phyloP scores from a whole-genome alignment of 331 rosid genomes.

The Pyrus hybrid region DNA sequence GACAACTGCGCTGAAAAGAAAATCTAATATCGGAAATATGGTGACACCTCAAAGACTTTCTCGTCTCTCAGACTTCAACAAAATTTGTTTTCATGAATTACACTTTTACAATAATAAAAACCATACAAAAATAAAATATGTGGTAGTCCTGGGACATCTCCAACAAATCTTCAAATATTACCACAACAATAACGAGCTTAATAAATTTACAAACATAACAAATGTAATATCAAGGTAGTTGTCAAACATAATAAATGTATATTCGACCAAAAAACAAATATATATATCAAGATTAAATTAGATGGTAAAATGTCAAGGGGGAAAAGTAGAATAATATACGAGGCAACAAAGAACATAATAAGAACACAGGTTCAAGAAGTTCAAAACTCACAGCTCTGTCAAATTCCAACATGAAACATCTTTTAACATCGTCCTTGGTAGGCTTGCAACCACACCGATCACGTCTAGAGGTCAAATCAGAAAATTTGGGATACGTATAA shows the following conservation, averaged over 20 bases:
- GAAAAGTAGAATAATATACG: background rate
- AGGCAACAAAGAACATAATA: background rate
- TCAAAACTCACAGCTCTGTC: constrained; percentile 81
- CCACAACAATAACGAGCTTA: background rate
- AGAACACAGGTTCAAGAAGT: background rate
- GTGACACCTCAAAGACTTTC: background rate
- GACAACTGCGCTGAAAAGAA: background rate
- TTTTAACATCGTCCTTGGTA: constrained; percentile 86
- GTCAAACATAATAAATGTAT: too few species aligned
- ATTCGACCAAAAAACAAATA: background rate
- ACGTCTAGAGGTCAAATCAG: constrained; percentile 94
- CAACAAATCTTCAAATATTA: background rate
- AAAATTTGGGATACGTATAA: constrained; percentile 87
- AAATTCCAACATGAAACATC: constrained; percentile 99
- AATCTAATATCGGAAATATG: background rate
- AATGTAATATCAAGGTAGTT: background rate
- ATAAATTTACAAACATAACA: background rate
- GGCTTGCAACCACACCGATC: constrained; percentile 99
- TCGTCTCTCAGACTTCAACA: background rate
- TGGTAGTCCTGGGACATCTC: background rate
- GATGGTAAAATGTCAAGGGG: background rate
- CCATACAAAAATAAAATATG: background rate
- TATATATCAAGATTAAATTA: background rate
- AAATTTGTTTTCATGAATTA: background rate
- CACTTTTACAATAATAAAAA: background rate